phyloP scores from a whole-genome alignment of 2,329 filamentous ascomycete species.

The Davidsoniella australis region DNA sequence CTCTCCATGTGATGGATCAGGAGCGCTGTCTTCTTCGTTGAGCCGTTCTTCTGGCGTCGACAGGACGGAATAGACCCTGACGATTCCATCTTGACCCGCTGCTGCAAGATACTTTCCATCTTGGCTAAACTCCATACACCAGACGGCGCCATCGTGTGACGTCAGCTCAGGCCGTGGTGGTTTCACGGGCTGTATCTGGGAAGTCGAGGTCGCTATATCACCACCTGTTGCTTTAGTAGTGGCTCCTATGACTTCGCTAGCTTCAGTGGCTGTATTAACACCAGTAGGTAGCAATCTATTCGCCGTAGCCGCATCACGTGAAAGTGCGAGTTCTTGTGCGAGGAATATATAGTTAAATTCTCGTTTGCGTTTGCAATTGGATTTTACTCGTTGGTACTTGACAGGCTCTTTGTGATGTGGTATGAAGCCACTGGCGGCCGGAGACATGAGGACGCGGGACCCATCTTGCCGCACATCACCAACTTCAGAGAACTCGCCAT shows the following conservation, averaged over 20 bases:
- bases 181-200: neutral
- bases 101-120: slow-evolving; percentile 84
- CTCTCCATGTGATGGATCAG: slow-evolving; percentile 31
- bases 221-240: slow-evolving; percentile 13
- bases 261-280: neutral
- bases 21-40: slow-evolving; percentile 51
- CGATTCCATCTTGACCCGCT: slow-evolving; percentile 73
- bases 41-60: slow-evolving; percentile 64
- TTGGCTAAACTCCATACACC: slow-evolving; percentile 83
- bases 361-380: slow-evolving; percentile 61
- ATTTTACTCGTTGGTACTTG: slow-evolving; percentile 72
- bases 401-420: slow-evolving; percentile 79
- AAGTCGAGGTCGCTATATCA: neutral
- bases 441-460: slow-evolving; percentile 46
- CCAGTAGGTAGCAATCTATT: neutral
- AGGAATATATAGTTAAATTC: slow-evolving; percentile 82
- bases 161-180: slow-evolving; percentile 22
- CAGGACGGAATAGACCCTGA: slow-evolving; percentile 81
- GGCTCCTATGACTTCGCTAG: slow-evolving; percentile 16
- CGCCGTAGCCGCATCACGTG: slow-evolving; percentile 17
- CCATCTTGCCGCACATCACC: slow-evolving; percentile 57
- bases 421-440: slow-evolving; percentile 49
- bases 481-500: slow-evolving; percentile 63
- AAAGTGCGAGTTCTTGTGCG: slow-evolving; percentile 60
- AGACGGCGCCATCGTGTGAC: slow-evolving; percentile 46